Percentiles rank a stretch among this genome's conserved stretches.
phyloP scores from a whole-genome alignment of 2,329 filamentous ascomycete species.

The Cladosporium velox region DNA sequence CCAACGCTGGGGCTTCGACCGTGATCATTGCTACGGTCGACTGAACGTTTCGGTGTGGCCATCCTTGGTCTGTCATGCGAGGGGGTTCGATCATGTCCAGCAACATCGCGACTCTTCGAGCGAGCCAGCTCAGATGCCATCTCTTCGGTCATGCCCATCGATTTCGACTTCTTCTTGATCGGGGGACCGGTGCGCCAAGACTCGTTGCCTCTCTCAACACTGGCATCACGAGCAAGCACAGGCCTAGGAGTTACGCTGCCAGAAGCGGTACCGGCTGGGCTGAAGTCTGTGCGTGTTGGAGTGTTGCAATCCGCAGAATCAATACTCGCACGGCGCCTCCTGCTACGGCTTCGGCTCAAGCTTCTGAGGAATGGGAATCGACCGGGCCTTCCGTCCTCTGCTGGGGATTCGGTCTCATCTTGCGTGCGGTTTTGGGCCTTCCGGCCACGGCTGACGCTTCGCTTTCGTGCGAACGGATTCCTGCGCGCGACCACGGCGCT shows the following conservation, averaged over 20 bases:
- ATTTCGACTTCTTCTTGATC: constrained; percentile 22
- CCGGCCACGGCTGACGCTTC: constrained; percentile 15
- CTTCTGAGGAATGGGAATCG: constrained; percentile 11
- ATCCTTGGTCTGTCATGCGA: constrained; percentile 17
- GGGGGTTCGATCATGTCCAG: constrained; percentile 9
- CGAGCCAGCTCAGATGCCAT: constrained; percentile 30
- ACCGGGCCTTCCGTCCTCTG: constrained; percentile 1
- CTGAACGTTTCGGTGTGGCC: constrained; percentile 16
- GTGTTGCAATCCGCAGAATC: constrained; percentile 20
- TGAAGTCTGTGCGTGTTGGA: constrained; percentile 12
- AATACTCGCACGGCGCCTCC: constrained; percentile 24
- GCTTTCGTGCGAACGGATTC: constrained; percentile 17
- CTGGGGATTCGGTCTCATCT: constrained; percentile 1
- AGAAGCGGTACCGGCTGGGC: background rate
- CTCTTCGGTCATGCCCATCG: constrained; percentile 27
- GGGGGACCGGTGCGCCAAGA: constrained; percentile 13
- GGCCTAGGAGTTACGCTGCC: background rate
- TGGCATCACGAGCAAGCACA: background rate
- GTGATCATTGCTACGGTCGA: constrained; percentile 9
- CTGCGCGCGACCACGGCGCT: background rate
- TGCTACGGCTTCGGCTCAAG: constrained; percentile 28
- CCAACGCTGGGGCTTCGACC: constrained; percentile 21
- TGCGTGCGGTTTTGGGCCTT: background rate
- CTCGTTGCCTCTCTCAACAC: constrained; percentile 11
- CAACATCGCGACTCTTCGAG: constrained; percentile 29